A percentile compares a stretch with the other conserved stretches of the same genome.
phyloP scores from a whole-genome alignment of 2,329 filamentous ascomycete genomes.

The Didymella glomerata region DNA sequence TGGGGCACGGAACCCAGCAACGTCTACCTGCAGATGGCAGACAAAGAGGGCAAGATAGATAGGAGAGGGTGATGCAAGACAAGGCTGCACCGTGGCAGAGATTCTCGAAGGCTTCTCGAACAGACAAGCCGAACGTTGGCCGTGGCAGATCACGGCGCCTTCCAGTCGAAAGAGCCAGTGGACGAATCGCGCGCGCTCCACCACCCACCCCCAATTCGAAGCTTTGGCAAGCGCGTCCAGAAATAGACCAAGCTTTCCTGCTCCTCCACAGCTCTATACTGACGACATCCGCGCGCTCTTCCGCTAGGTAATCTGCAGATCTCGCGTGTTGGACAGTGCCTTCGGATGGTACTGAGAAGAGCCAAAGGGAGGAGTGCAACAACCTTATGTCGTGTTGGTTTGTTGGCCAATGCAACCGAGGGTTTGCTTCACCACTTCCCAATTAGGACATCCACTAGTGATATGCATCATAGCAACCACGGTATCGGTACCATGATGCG shows the following conservation, averaged over 20 bases:
- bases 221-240: conserved; percentile 11
- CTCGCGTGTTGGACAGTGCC: background rate
- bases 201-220: conserved; percentile 8
- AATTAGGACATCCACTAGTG: conserved; percentile 8
- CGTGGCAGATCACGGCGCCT: conserved; percentile 19
- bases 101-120: conserved; percentile 29
- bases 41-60: conserved; percentile 9
- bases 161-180: conserved; percentile 7
- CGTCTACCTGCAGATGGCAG: conserved; percentile 8
- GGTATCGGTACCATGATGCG: conserved; percentile 5
- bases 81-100: conserved; percentile 10
- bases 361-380: conserved; percentile 2
- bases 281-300: conserved; percentile 2
- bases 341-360: background rate
- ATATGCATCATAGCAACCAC: conserved; percentile 11
- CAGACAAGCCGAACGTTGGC: conserved; percentile 26
- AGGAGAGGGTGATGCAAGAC: conserved; percentile 4
- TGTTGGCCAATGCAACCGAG: conserved; percentile 14
- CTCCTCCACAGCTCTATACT: conserved; percentile 11
- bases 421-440: conserved; percentile 18
- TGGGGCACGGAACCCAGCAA: conserved; percentile 17
- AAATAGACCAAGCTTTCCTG: conserved; percentile 9
- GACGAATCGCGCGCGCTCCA: conserved; percentile 19
- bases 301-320: background rate
- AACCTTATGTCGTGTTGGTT: conserved; percentile 5